Conservation (phyloP, 2,329 filamentous ascomycete species). For the Fusarium sp. region DNA sequence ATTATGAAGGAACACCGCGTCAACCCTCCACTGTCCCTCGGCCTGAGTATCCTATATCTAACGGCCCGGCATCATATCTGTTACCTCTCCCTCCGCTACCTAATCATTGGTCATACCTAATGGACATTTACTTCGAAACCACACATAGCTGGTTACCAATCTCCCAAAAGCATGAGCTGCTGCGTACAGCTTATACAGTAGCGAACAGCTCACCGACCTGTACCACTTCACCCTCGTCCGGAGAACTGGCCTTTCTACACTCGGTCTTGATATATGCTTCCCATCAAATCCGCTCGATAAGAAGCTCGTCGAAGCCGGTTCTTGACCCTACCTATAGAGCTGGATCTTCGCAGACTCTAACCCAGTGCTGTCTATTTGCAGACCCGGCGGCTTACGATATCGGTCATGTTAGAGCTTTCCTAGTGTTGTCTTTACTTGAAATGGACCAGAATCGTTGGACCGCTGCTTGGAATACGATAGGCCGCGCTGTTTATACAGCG, state of each 20-base stretch:
- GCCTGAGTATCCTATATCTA: accelerated
- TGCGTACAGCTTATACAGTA: slow-evolving; percentile 5
- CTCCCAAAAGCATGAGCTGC: slow-evolving; percentile 14
- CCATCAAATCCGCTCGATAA: neutral
- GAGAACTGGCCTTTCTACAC: slow-evolving; percentile 8
- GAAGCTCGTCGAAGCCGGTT: accelerated
- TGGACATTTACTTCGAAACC: slow-evolving; percentile 14
- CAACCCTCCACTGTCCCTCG: accelerated
- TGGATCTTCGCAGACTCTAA: neutral
- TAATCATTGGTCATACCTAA: slow-evolving; percentile 4
- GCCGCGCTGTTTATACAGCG: neutral
- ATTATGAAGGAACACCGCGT: accelerated
- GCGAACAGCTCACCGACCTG: accelerated
- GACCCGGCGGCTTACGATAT: neutral
- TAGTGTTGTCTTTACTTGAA: neutral
- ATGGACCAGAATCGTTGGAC: neutral
- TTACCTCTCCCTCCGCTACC: neutral
- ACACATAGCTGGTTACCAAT: slow-evolving; percentile 15
- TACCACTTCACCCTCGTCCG: neutral
- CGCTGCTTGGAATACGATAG: neutral
- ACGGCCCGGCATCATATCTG: accelerated
- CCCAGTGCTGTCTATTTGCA: neutral
- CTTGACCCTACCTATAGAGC: neutral
- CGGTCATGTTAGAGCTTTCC: slow-evolving; percentile 5
- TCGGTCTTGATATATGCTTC: slow-evolving; percentile 1